Base-by-base conservation (phyloP, 805 yeast species). In the Candida sithepensis region DNA sequence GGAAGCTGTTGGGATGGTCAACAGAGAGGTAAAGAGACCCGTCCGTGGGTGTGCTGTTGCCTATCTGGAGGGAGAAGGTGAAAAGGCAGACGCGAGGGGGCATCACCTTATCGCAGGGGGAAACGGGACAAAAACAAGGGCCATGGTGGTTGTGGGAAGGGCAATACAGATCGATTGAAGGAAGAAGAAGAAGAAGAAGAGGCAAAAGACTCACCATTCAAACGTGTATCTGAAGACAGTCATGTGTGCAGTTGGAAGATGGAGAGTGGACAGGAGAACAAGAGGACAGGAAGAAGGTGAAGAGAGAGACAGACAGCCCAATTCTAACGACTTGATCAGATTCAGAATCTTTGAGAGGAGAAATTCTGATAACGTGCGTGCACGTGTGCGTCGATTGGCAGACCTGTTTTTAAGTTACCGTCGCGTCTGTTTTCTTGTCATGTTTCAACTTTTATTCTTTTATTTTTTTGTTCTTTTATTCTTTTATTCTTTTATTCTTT, bases 181-280 rank as follows among this genome's bases (percentile, higher is more conserved):
- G 10, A 24, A 24, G 10, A 24, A 24, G 10, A 24, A 10, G 28
- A 6, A 24, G 10, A 24, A 7, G 10, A 19, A 46, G 28, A 37
- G 22, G 18, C 38, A 32, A 24, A 10, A 28, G 28, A 30, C 60
- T 48, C 41, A 56, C 63, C 63, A 58, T 44, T 59, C 59, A 49
- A 59, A 58, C 7, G 60, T 56, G 55, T 57, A 51, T 26, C 46
- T 48, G 43, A 48, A 54, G 34, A 39, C 50, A 36, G 49, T 47
- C 59, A 53, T 53, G 21, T 12, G 34, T 7, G 34, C 8, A 14
- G 5, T n/a, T n/a, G 8, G 34, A 5, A 10, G 13, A 12, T 30
- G 13, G 34, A 30, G 13, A n/a, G 4, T 12, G 5, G 34, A 30
- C 4, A 30, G 7, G 14, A 7, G 16, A n/a, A 14, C 5, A 12